Evolutionary conservation across 495 filamentous ascomycete genomes (phyloP), one percentile per base, ranked within the genome.

Genomic region (Penicillium flavigenum): DNA sequence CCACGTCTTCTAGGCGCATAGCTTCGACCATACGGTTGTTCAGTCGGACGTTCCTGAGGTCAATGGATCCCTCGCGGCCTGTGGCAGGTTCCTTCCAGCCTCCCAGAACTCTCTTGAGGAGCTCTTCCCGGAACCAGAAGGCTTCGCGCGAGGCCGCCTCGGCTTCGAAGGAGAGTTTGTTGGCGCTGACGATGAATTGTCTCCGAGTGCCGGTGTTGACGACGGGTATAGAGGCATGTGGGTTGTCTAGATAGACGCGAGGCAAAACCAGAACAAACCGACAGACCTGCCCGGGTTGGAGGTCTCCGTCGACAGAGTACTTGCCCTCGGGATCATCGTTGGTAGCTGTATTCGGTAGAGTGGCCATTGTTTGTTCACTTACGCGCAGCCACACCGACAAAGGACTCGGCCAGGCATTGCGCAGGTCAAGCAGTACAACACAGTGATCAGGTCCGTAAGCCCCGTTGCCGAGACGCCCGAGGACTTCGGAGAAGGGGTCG

Each of bases 121-220:
- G 79, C 65, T 86, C 88, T 65, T 95, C 88, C 7, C 92, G 83
- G 73, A 91, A 96, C 92, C 92, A 96, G 71, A 96, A 96, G 2
- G 87, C 86, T 74, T 96, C 91, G 39, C 92, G 81, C 42, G 80
- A 86, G 7, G 86, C 83, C 34, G 86, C 83, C 71, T 97, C 92
- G 24, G 81, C 83, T 56, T 94, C 89, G 2, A 90, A 88, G 0
- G 88, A 86, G 47, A 89, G 79, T 60, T 90, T 89, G 58, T 83
- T 82, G 42, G 86, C 85, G 65, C 86, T 92, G 47, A 96, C 89
- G 20, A 97, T 89, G 61, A 94, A 97, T 70, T 97, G 92, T 11
- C 91, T 82, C 63, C 89, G 84, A 5, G 85, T 83, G 4, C 72
- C 74, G 2, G 85, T 82, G 61, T 94, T 91, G 32, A 96, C 78